A percentile compares a stretch with the other conserved stretches of the same genome.
These are phyloP conservation scores for Pythium grandisporangium DNA, from an alignment of 352 stramenopile genomes.

Conservation along the genomic window DNA sequence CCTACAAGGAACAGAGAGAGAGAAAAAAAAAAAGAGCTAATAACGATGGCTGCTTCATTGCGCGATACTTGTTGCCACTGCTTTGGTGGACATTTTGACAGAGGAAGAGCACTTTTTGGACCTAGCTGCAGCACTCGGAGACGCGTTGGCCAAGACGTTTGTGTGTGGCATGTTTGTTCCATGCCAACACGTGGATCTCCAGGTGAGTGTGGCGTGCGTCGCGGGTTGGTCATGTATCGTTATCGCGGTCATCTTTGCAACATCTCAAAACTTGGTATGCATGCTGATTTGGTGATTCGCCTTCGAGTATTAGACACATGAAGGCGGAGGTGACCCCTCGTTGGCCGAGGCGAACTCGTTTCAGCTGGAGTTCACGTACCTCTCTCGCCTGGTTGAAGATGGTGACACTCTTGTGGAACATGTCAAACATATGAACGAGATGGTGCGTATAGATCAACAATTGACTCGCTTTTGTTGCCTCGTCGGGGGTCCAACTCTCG, in stretches of 20 bases:
- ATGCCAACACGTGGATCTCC: slow-evolving; percentile 25
- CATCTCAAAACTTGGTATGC: not conserved
- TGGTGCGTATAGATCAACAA: no score
- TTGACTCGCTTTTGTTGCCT: no score
- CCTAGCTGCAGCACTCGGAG: slow-evolving; percentile 23
- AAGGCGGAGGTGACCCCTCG: slow-evolving; percentile 10
- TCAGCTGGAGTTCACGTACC: slow-evolving; percentile 58
- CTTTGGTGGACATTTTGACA: slow-evolving; percentile 1
- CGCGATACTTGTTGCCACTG: not conserved
- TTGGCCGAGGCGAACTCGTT: slow-evolving; percentile 45
- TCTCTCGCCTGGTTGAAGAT: slow-evolving; percentile 23
- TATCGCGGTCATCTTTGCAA: not conserved
- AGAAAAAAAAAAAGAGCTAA: no score
- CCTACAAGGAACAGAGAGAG: no score
- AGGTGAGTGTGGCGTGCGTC: slow-evolving; percentile 14
- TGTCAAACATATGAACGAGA: slow-evolving; percentile 30
- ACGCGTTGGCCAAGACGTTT: slow-evolving; percentile 23
- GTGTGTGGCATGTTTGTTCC: slow-evolving; percentile 21
- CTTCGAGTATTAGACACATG: slow-evolving; percentile 8
- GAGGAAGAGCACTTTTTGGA: slow-evolving; percentile 33
- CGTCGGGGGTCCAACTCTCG: no score
- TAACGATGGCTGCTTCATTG: not conserved
- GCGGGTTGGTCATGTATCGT: not conserved
- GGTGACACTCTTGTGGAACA: slow-evolving; percentile 22
- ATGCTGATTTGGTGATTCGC: not conserved